Conservation (phyloP, 768 basidiomycete species). For the Tulasnella sp. region DNA sequence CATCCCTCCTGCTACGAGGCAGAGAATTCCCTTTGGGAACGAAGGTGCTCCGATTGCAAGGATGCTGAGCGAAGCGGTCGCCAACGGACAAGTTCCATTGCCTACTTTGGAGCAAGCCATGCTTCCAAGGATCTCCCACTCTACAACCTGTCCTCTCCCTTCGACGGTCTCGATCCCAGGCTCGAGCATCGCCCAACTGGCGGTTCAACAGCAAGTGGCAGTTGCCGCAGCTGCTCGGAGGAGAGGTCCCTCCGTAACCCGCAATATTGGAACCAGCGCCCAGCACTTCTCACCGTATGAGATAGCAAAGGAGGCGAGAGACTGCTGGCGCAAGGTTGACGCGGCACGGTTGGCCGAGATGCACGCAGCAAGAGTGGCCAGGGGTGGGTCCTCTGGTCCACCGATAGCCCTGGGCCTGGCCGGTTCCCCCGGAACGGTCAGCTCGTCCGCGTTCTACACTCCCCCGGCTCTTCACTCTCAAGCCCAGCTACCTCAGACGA, state of each 20-base stretch:
- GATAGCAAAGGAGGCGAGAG: neutral
- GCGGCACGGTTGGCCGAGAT: neutral
- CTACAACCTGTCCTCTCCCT: neutral
- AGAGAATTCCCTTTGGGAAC: neutral
- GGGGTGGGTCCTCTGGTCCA: neutral
- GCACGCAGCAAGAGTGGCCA: neutral
- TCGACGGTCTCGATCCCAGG: neutral
- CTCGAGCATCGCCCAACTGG: neutral
- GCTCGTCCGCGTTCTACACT: neutral
- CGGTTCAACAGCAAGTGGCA: neutral
- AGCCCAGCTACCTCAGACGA: neutral
- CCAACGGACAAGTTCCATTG: neutral
- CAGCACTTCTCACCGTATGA: neutral
- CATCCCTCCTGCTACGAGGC: neutral
- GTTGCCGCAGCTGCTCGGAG: neutral
- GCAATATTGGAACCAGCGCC: neutral
- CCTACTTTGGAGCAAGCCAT: neutral
- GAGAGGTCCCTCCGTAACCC: neutral
- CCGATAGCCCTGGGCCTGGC: neutral
- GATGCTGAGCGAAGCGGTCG: neutral
- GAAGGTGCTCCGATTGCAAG: neutral
- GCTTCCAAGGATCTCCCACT: neutral
- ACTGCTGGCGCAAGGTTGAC: neutral
- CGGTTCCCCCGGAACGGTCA: neutral
- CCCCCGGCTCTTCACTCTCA: neutral